Base-by-base conservation (phyloP, 2,329 filamentous ascomycete species). In the Phyllosticta citrichinensis region DNA sequence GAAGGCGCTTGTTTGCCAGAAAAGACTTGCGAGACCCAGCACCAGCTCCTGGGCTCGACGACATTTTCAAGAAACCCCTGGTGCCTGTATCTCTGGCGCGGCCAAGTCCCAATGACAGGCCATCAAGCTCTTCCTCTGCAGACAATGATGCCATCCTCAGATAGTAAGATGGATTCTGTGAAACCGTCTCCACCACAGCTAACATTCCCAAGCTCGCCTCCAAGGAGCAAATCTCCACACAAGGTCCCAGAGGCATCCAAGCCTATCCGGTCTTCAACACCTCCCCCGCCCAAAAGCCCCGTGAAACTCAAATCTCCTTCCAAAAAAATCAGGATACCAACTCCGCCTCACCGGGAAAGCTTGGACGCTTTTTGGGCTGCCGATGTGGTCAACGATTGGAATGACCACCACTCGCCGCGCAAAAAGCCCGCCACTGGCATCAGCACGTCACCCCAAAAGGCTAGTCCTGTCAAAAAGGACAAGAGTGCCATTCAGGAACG, bases 281-380 rank as follows among this genome's bases (percentile, higher is more conserved):
- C 71, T 6, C 60, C 67, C 5, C 64, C 63, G n/a, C 67, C 65
- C 47, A 35, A 58, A 1, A 70, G 68, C 53, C 72, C 70, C 0
- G 66, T 67, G 2, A 61, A 59, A 5, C 70, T 74, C 14, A 68
- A 70, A 14, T 74, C 72, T 10, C 73, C 73, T 1, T 73, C 71
- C 0, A 75, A 75, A 60, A 58, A 72, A 67, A 60, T 63, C 63
- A 12, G 63, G 0, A 71, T 74, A 25, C 71, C 71, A 2, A 65
- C 68, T 35, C 68, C 67, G 2, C 63, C 67, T 1, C 64, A 68
- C 51, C 66, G 71, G 33, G 71, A 71, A 14, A 74, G 72, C 35
- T 65, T 74, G 4, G 73, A 75, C 54, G 70, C 71, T 1, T 75
- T 75, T 63, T 75, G 73, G 73, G 66, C 68, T 27, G 66, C 69